phyloP scores from a whole-genome alignment of 2,329 filamentous ascomycete genomes.

The Aaosphaeria arxii region DNA sequence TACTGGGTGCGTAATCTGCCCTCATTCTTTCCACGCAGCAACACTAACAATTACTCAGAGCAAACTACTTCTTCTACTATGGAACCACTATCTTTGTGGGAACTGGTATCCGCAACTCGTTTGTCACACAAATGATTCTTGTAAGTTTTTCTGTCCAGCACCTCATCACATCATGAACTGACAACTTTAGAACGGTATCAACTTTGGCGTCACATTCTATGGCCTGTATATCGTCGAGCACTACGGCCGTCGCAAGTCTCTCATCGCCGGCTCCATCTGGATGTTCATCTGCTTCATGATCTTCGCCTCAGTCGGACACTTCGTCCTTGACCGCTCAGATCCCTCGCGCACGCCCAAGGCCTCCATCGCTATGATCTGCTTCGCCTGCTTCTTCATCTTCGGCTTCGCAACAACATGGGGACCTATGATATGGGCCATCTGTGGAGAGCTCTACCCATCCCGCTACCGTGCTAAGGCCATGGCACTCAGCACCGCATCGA shows the following conservation, averaged over 20 bases:
- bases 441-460: conserved; percentile 62
- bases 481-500: conserved; percentile 41
- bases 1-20: conserved; percentile 45
- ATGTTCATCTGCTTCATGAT: conserved; percentile 59
- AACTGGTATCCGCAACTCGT: conserved; percentile 41
- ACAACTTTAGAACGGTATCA: conserved; percentile 35
- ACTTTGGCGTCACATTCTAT: conserved; percentile 45
- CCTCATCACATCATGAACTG: conserved; percentile 1
- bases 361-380: conserved; percentile 59
- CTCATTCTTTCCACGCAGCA: background rate
- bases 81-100: conserved; percentile 43
- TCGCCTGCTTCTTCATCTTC: conserved; percentile 65
- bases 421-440: conserved; percentile 67
- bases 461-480: conserved; percentile 46
- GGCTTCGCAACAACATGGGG: conserved; percentile 68
- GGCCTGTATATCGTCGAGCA: conserved; percentile 46
- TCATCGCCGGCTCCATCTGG: conserved; percentile 44
- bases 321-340: conserved; percentile 31
- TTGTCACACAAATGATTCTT: conserved; percentile 46
- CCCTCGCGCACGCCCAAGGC: conserved; percentile 25
- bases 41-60: conserved; percentile 15
- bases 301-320: conserved; percentile 46
- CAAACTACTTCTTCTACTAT: conserved; percentile 63
- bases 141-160: conserved; percentile 15
- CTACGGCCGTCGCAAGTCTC: conserved; percentile 43